These are phyloP conservation scores for Picochlorum costavermella DNA, from an alignment of 139 green algal genomes.

Conservation along the genomic window DNA sequence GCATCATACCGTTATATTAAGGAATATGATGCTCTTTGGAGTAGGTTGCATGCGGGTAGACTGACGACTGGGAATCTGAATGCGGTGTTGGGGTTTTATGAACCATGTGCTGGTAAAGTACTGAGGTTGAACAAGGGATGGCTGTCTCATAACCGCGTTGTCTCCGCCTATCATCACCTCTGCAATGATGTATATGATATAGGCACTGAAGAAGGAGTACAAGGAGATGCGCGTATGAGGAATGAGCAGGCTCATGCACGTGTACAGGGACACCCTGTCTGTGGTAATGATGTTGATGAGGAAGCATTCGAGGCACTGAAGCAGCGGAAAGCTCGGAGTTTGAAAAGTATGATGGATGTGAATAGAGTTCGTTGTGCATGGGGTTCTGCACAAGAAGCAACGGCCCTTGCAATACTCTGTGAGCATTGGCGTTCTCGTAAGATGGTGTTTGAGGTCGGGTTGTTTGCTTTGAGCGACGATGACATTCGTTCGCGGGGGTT, in stretches of 20 bases:
- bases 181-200: constrained; percentile 1
- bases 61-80: constrained; percentile 47
- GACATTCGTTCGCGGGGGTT: constrained; percentile 24
- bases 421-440: neutral
- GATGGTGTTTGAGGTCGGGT: constrained; percentile 35
- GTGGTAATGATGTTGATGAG: neutral
- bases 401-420: constrained; percentile 33
- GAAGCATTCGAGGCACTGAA: constrained; percentile 2
- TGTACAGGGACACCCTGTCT: neutral
- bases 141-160: constrained; percentile 7
- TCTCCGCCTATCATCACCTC: constrained; percentile 21
- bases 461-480: constrained; percentile 31
- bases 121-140: constrained; percentile 24
- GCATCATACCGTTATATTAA: constrained; percentile 32
- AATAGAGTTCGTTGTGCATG: constrained; percentile 45
- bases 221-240: neutral
- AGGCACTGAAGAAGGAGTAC: neutral
- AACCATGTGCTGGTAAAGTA: constrained; percentile 25
- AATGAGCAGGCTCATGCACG: neutral
- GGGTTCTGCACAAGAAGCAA: constrained; percentile 54
- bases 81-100: constrained; percentile 50
- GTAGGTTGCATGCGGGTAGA: constrained; percentile 40
- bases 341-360: neutral
- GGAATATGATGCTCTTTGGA: constrained; percentile 45
- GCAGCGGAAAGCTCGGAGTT: neutral